phyloP scores from a whole-genome alignment of 768 basidiomycete species.

The Lactarius sp. region DNA sequence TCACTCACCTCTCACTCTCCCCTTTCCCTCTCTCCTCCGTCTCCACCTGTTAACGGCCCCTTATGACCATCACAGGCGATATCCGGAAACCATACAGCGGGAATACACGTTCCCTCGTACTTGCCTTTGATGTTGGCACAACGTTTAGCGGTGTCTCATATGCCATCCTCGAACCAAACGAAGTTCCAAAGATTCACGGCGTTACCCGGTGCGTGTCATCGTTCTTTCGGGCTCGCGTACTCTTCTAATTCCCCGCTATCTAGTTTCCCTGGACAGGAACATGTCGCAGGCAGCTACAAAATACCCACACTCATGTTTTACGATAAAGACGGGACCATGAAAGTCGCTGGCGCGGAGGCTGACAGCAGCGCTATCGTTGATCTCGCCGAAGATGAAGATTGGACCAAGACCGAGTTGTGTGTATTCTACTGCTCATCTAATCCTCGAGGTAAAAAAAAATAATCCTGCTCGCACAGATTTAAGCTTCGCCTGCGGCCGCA shows the following conservation, averaged over 20 bases:
- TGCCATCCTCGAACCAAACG: conserved; percentile 75
- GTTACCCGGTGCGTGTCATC: conserved; percentile 59
- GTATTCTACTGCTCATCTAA: conserved; percentile 30
- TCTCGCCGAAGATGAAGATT: conserved; percentile 70
- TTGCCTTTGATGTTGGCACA: conserved; percentile 79
- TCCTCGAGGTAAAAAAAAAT: not conserved
- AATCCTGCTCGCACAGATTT: conserved; percentile 44
- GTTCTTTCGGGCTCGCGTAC: not conserved
- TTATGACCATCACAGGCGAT: conserved; percentile 52
- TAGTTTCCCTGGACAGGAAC: conserved; percentile 81
- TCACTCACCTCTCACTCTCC: not conserved
- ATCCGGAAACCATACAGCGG: conserved; percentile 73
- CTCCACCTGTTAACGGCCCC: conserved; percentile 14
- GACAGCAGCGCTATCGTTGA: conserved; percentile 53
- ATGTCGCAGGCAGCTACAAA: conserved; percentile 80
- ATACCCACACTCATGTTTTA: conserved; percentile 78
- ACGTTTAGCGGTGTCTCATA: conserved; percentile 83
- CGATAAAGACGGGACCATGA: conserved; percentile 57
- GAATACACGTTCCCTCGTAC: conserved; percentile 55
- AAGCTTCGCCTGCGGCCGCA: conserved; percentile 75
- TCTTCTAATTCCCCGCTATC: conserved; percentile 12
- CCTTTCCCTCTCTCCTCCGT: not conserved
- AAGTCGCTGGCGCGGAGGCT: conserved; percentile 73
- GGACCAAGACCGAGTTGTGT: conserved; percentile 73
- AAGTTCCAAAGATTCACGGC: conserved; percentile 75